These are phyloP conservation scores for Brassica balearica DNA, from an alignment of 441 rosid species.

Conservation along the genomic window DNA sequence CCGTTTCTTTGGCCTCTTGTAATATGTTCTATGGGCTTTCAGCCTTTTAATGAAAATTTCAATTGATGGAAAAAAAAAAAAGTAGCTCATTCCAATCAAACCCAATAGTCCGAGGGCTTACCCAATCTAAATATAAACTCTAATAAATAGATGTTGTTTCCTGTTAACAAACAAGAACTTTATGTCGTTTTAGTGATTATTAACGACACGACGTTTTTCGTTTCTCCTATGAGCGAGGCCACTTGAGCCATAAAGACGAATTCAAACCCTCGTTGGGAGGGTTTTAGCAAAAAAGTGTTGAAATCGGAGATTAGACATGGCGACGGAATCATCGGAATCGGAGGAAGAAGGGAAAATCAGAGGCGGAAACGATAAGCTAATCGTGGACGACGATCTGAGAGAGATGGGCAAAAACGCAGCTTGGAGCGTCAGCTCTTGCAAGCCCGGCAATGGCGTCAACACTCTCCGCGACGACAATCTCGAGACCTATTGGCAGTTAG, in stretches of 20 bases:
- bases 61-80: too few relatives aligned
- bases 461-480: slow-evolving; percentile 87
- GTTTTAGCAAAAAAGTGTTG: slow-evolving; percentile 6
- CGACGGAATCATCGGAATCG: slow-evolving; percentile 87
- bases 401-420: slow-evolving; percentile 96
- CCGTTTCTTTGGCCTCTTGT: too few relatives aligned
- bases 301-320: slow-evolving; percentile 52
- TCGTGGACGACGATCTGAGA: slow-evolving; percentile 78
- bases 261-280: slow-evolving; percentile 35
- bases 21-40: too few relatives aligned
- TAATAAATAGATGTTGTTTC: slow-evolving; percentile 11
- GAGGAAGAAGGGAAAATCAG: slow-evolving; percentile 93
- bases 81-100: too few relatives aligned
- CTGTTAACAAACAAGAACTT: background rate
- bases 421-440: slow-evolving; percentile 98
- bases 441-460: slow-evolving; percentile 88
- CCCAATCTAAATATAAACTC: too few relatives aligned
- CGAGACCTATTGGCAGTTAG: slow-evolving; percentile 90
- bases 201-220: slow-evolving; percentile 29
- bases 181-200: background rate
- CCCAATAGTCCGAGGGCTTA: too few relatives aligned
- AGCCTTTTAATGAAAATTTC: too few relatives aligned
- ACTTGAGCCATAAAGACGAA: slow-evolving; percentile 1
- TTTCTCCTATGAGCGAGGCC: background rate
- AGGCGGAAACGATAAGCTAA: slow-evolving; percentile 69